phyloP scores from a whole-genome alignment of 2,329 filamentous ascomycete species.

The Trichoderma cornu-damae region DNA sequence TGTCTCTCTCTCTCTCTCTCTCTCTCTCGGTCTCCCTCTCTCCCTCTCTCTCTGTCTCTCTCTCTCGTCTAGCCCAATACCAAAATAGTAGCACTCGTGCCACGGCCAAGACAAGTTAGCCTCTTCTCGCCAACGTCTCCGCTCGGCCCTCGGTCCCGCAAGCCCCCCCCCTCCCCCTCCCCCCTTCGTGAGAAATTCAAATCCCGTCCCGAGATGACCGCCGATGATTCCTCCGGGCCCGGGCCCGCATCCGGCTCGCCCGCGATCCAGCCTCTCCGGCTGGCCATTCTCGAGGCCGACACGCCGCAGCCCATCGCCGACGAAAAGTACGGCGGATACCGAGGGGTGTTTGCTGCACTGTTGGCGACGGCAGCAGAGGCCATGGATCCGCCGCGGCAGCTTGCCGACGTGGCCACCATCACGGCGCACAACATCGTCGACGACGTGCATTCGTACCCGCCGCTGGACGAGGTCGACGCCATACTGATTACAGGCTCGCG shows the following conservation, averaged over 20 bases:
- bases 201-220: slow-evolving; percentile 1
- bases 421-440: slow-evolving; percentile 66
- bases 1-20: no score
- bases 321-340: slow-evolving; percentile 65
- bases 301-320: slow-evolving; percentile 62
- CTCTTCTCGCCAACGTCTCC: neutral
- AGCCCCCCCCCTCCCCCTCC: no score
- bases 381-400: slow-evolving; percentile 37
- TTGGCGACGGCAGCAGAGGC: slow-evolving; percentile 50
- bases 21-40: no score
- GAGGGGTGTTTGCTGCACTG: slow-evolving; percentile 61
- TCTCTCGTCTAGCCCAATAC: slow-evolving; percentile 4
- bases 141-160: neutral
- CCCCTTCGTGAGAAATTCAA: neutral
- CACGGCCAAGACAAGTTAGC: no score
- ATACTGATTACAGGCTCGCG: slow-evolving; percentile 74
- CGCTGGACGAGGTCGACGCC: slow-evolving; percentile 70
- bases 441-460: slow-evolving; percentile 61
- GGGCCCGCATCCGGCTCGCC: slow-evolving; percentile 10
- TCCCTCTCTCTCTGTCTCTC: no score
- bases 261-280: slow-evolving; percentile 52
- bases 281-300: slow-evolving; percentile 87
- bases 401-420: slow-evolving; percentile 50
- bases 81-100: no score
- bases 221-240: slow-evolving; percentile 13